Conservation (phyloP, 352 stramenopile species). For the Halophytophthora batemanensis region DNA sequence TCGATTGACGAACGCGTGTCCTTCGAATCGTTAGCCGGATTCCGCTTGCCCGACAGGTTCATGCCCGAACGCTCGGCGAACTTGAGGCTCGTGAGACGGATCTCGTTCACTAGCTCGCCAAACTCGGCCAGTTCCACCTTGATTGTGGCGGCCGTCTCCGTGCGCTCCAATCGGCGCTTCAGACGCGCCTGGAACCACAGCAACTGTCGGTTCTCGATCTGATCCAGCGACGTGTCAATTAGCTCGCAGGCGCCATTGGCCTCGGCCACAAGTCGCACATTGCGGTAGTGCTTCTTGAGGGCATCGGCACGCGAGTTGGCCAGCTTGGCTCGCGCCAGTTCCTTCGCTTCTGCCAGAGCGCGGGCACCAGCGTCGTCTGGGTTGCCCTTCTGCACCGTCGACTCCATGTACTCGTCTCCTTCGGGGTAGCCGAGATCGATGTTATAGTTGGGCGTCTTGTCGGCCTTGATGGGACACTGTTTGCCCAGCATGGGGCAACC, state of each 20-base stretch:
- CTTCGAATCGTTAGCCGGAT: constrained; percentile 54
- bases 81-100: constrained; percentile 70
- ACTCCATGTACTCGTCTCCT: constrained; percentile 77
- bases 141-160: constrained; percentile 80
- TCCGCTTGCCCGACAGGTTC: constrained; percentile 82
- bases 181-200: constrained; percentile 75
- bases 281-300: constrained; percentile 89
- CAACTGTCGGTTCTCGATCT: constrained; percentile 67
- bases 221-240: constrained; percentile 72
- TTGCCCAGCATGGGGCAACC: constrained; percentile 88
- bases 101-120: constrained; percentile 76
- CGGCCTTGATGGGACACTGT: constrained; percentile 89
- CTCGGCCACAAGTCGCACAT: constrained; percentile 74
- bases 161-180: constrained; percentile 67
- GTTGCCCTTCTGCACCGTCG: constrained; percentile 61
- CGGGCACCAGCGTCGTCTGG: constrained; percentile 66
- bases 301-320: constrained; percentile 73
- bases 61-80: constrained; percentile 85
- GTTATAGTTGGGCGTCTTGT: constrained; percentile 69
- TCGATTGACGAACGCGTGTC: constrained; percentile 80
- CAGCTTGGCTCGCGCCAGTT: constrained; percentile 53
- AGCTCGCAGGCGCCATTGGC: constrained; percentile 77
- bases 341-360: constrained; percentile 64
- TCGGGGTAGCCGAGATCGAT: constrained; percentile 81
- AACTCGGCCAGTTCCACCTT: constrained; percentile 85